Conservation (phyloP, 139 green algal genomes). For the Chara braunii region DNA sequence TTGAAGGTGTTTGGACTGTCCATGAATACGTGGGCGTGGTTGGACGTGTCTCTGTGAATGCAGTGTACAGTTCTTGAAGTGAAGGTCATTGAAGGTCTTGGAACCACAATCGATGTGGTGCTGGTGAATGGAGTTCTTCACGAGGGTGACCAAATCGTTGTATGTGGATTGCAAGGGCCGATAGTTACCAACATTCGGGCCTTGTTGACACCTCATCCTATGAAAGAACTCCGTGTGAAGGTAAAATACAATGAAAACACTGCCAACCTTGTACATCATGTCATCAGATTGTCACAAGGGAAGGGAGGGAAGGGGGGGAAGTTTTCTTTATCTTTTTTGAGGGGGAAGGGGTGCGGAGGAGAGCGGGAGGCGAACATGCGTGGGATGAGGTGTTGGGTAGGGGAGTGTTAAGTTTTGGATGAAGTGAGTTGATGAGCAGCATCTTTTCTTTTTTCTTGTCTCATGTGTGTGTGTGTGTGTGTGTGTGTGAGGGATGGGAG, state of each 20-base stretch:
- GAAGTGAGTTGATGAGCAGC: too few species aligned
- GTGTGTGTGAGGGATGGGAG: too few species aligned
- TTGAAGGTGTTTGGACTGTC: too few species aligned
- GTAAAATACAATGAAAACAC: slow-evolving; percentile 40
- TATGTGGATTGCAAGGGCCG: slow-evolving; percentile 78
- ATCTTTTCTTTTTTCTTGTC: too few species aligned
- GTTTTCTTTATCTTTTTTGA: too few species aligned
- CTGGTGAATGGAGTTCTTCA: slow-evolving; percentile 79
- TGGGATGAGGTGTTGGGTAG: too few species aligned
- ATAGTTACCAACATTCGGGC: slow-evolving; percentile 89
- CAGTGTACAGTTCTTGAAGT: slow-evolving; percentile 70
- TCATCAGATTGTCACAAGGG: too few species aligned
- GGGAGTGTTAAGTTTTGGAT: too few species aligned
- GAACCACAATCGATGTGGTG: slow-evolving; percentile 95
- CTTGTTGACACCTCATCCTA: slow-evolving; percentile 87
- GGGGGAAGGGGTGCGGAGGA: too few species aligned
- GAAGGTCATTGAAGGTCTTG: slow-evolving; percentile 96
- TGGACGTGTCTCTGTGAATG: background rate
- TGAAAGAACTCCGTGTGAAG: slow-evolving; percentile 93
- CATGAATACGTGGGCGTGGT: too few species aligned
- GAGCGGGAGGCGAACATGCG: too few species aligned
- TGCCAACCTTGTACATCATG: background rate
- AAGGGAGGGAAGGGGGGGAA: background rate
- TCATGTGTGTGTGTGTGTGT: too few species aligned
- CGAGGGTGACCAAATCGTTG: slow-evolving; percentile 89